Evolutionary conservation across 805 yeast genomes (phyloP).

Genomic region (Jamesozyma hellenica): DNA sequence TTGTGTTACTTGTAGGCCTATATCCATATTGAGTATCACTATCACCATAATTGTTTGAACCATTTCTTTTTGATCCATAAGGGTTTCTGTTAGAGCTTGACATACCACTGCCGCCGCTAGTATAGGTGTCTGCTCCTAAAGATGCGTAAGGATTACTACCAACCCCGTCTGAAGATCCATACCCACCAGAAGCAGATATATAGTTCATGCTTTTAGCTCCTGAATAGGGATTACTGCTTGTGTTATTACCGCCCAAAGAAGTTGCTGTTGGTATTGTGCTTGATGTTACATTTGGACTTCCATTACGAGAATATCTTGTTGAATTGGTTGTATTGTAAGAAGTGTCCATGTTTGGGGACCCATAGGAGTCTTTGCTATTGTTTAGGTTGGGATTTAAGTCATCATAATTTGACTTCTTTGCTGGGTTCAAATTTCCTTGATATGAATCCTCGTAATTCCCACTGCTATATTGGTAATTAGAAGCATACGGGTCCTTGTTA

Average conservation of each 20-base stretch:
- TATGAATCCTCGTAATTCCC: not conserved
- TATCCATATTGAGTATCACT: too few species aligned
- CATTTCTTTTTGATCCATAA: slow-evolving; percentile 1
- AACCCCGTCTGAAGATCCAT: too few species aligned
- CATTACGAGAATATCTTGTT: slow-evolving; percentile 1
- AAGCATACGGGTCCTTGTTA: slow-evolving; percentile 2
- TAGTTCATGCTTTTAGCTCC: not conserved
- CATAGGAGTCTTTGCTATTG: not conserved
- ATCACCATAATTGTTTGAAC: too few species aligned
- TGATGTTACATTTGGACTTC: not conserved
- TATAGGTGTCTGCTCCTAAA: slow-evolving; percentile 1
- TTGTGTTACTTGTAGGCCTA: too few species aligned
- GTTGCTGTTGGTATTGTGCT: not conserved
- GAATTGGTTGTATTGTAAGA: slow-evolving; percentile 1
- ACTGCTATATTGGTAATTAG: not conserved
- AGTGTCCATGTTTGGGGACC: not conserved
- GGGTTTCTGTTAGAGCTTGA: not conserved
- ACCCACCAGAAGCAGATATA: too few species aligned
- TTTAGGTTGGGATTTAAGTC: too few species aligned
- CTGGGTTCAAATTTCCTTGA: not conserved
- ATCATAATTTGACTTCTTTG: not conserved
- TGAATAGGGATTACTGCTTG: not conserved
- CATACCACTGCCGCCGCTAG: not conserved
- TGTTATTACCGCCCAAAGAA: not conserved
- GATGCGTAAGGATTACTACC: slow-evolving; percentile 7